Base-by-base conservation (phyloP, 805 yeast species). In the Lipomyces sp. region DNA sequence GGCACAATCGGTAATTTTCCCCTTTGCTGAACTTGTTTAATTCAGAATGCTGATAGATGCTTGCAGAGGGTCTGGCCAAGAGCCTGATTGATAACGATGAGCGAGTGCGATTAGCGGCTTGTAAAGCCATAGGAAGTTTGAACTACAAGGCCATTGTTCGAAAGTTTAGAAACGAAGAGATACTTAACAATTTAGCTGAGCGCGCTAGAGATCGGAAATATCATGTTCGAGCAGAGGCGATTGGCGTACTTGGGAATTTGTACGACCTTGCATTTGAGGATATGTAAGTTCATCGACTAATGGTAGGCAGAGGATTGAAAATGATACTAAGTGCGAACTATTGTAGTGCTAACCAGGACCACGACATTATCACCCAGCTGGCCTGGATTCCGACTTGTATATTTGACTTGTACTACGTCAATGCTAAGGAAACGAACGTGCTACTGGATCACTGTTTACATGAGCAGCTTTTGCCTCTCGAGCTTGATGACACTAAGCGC, bases 71-170 rank as follows among this genome's bases (percentile, higher is more conserved):
- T 1, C 59, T 86, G 10, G 70, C 79, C 16, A 84, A 84, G 60
- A 81, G 90, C 32, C 70, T 89, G 23, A 73, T 84, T 34, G 96
- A 89, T 68, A 70, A 82, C 0, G 88, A 86, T 60, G 91, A 84
- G 51, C 75, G 72, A 34, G 95, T 87, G 2, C 74, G 96, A 58
- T 69, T 79, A 31, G 67, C 75, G 1, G 79, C 93, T 0, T 80
- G 86, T 51, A 64, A 67, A 39, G 72, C 81, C 0, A 64, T 86
- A 14, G 61, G 61, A 4, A 38, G 36, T 1, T 36, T 86, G 1
- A 73, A 80, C 0, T 67, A 78, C 6, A 65, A 69, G 5, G 60
- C 71, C 0, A 73, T 86, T 45, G 68, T 81, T 45, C 65, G 67
- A 14, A 78, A 74, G 41, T 63, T 84, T 10, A 73, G 76, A 39